phyloP scores from a whole-genome alignment of 768 basidiomycete genomes.

The Cyathus striatus region DNA sequence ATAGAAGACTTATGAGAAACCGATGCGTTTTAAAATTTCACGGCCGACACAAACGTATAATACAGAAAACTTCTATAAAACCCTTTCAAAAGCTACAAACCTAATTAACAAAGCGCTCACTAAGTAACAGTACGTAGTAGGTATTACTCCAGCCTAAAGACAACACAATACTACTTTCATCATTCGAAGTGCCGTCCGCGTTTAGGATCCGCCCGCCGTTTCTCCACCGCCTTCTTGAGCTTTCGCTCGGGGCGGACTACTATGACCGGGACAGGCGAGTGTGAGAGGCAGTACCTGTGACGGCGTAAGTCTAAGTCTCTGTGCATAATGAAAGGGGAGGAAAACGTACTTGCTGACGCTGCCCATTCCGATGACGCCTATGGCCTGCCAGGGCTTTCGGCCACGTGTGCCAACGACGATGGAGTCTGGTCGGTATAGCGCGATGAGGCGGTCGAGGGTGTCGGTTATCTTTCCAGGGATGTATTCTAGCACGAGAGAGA shows the following conservation, averaged over 20 bases:
- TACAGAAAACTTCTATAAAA: too few relatives aligned
- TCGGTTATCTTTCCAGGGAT: conserved; percentile 88
- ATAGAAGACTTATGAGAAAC: too few relatives aligned
- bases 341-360: conserved; percentile 45
- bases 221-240: conserved; percentile 78
- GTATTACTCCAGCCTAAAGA: too few relatives aligned
- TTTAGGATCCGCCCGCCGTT: conserved; percentile 85
- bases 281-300: conserved; percentile 74
- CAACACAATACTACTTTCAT: not conserved
- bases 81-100: too few relatives aligned
- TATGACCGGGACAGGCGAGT: conserved; percentile 93
- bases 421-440: conserved; percentile 86
- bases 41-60: too few relatives aligned
- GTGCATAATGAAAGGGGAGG: too few relatives aligned
- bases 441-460: conserved; percentile 88
- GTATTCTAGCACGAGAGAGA: conserved; percentile 91
- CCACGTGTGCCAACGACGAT: conserved; percentile 92
- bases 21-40: too few relatives aligned
- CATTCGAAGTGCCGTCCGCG: conserved; percentile 74
- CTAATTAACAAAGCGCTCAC: too few relatives aligned
- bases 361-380: conserved; percentile 39
- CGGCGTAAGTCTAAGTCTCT: too few relatives aligned
- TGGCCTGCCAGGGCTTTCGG: conserved; percentile 35
- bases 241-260: conserved; percentile 91
- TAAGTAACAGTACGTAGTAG: too few relatives aligned